Evolutionary conservation across 306 rosid genomes (phyloP), one percentile per base, ranked within the genome.

Genomic region (Purshia tridentata): DNA sequence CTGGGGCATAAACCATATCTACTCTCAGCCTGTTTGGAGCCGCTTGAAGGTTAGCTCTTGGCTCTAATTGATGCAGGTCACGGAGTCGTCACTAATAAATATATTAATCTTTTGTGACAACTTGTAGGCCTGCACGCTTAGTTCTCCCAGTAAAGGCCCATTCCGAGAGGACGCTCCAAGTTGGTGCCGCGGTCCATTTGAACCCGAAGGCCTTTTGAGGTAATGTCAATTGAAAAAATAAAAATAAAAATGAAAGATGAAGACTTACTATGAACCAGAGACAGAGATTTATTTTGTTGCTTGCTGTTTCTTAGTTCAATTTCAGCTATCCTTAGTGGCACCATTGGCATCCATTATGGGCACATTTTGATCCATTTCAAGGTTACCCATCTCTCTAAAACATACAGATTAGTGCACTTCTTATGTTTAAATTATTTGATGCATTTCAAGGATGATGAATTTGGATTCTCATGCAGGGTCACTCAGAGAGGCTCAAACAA

Each of bases 1-100:
- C 64, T 92, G 98, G 98, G 98, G 98, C 42, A 75, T 92, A 46
- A 88, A 92, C 67, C 98, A 92, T 80, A 89, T 92, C 72, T 92
- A 92, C 72, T 10, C 83, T 51, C 82, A 80, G 45, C 98, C 98
- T 65, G 97, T 92, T 67, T 92, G 98, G 97, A 76, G 45, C 45
- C 96, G 90, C 50, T 81, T 82, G 72, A 90, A 90, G 97, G 96
- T 90, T 22, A 29, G 15, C 18, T 48, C 20, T 35, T 72, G 4
- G 0, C 39, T 44, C 39, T 1, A n/a, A 13, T 39, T 72, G 18
- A 47, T 60, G 49, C 41, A 40, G 37, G 11, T 44, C n/a, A n/a
- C n/a, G n/a, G n/a, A n/a, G 53, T 42, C 35, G 35, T 29, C 35
- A 16, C 13, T 71, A 40, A 55, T 54, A 6, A 9, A 29, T 51